phyloP scores from a whole-genome alignment of 768 basidiomycete genomes.

The Psilocybe tampanensis region DNA sequence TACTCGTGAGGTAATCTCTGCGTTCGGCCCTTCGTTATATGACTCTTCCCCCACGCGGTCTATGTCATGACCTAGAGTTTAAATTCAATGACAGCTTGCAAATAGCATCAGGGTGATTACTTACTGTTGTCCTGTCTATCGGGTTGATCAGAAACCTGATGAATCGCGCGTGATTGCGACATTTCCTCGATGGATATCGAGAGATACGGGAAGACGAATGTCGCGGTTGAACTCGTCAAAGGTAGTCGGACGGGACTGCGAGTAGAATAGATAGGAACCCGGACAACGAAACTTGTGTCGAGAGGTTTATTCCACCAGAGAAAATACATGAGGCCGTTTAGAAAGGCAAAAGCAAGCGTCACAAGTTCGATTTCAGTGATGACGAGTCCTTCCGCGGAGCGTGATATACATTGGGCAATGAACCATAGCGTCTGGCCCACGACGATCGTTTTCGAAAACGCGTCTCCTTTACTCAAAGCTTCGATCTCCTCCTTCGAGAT shows the following conservation, averaged over 20 bases:
- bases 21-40: no score
- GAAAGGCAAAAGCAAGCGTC: constrained; percentile 27
- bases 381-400: constrained; percentile 18
- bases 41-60: no score
- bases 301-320: constrained; percentile 40
- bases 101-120: no score
- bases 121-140: no score
- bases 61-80: no score
- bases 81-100: no score
- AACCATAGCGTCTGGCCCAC: constrained; percentile 34
- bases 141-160: background rate
- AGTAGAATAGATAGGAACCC: background rate
- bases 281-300: constrained; percentile 21
- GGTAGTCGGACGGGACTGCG: background rate
- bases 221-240: background rate
- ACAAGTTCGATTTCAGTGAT: constrained; percentile 33
- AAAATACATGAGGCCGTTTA: constrained; percentile 29
- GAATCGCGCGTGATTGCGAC: background rate
- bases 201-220: background rate
- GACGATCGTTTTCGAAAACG: constrained; percentile 23
- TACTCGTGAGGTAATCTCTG: no score
- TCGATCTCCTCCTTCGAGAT: constrained; percentile 23
- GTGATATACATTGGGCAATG: constrained; percentile 28
- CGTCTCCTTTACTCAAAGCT: constrained; percentile 29
- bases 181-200: background rate